Evolutionary conservation across 2,329 filamentous ascomycete genomes (phyloP).

Genomic region (Claviceps sorghi): DNA sequence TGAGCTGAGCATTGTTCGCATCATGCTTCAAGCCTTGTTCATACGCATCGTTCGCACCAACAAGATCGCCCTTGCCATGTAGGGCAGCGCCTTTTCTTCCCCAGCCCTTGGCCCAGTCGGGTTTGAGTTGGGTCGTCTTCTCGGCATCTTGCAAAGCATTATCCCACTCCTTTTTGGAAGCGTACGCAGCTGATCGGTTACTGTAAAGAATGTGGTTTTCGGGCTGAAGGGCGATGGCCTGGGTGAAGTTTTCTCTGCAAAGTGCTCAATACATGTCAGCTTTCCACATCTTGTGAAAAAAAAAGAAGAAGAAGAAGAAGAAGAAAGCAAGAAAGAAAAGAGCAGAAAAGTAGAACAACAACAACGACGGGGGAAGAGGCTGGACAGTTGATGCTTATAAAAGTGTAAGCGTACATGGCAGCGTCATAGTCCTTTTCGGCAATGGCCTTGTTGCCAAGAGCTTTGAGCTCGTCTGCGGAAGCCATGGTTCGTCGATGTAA

Average conservation of each 20-base stretch:
- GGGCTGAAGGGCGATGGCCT: constrained; percentile 80
- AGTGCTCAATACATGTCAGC: not conserved
- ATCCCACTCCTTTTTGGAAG: constrained; percentile 79
- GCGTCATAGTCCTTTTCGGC: constrained; percentile 92
- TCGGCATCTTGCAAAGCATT: constrained; percentile 77
- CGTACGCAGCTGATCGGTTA: constrained; percentile 78
- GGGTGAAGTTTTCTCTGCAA: constrained; percentile 74
- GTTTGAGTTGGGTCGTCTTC: constrained; percentile 88
- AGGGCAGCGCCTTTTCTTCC: constrained; percentile 82
- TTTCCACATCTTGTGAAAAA: not conserved
- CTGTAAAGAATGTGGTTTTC: constrained; percentile 95
- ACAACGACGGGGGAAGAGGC: too few relatives aligned
- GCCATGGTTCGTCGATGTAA: constrained; percentile 27
- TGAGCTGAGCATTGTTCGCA: constrained; percentile 79
- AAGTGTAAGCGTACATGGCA: constrained; percentile 58
- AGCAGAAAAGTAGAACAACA: not conserved
- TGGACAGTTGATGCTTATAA: not conserved
- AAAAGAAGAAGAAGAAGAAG: not conserved
- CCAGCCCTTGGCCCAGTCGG: constrained; percentile 97
- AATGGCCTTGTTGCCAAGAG: constrained; percentile 97
- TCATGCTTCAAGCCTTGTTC: constrained; percentile 91
- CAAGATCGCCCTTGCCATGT: constrained; percentile 74
- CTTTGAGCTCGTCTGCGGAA: constrained; percentile 71
- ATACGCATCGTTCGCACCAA: constrained; percentile 78
- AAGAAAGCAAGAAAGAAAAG: not conserved